Evolutionary conservation across 2,329 filamentous ascomycete genomes (phyloP).

Genomic region (Alternaria triticina): DNA sequence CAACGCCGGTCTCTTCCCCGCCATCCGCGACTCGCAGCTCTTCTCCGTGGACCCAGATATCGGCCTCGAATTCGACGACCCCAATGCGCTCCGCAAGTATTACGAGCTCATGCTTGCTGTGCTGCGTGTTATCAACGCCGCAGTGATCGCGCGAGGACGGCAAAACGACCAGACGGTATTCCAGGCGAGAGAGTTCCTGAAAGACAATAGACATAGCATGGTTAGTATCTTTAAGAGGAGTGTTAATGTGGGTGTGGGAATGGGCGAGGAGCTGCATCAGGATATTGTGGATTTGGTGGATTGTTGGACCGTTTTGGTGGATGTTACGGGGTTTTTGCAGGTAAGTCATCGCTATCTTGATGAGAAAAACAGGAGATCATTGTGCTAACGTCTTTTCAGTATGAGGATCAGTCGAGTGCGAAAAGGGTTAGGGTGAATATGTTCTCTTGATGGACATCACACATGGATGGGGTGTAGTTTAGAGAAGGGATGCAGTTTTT

Average conservation of each 20-base stretch:
- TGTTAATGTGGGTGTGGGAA: conserved; percentile 70
- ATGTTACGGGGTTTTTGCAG: conserved; percentile 83
- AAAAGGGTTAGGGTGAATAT: conserved; percentile 30
- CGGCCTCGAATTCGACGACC: conserved; percentile 75
- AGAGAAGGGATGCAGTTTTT: not conserved
- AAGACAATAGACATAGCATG: conserved; percentile 82
- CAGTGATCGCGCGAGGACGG: conserved; percentile 79
- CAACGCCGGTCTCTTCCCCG: conserved; percentile 84
- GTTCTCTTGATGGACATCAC: conserved; percentile 19
- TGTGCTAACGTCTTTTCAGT: conserved; percentile 30
- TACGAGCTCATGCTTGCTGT: conserved; percentile 83
- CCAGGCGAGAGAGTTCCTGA: conserved; percentile 80
- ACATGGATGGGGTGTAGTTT: not conserved
- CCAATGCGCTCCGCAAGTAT: conserved; percentile 76
- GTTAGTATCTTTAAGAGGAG: conserved; percentile 89
- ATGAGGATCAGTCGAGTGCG: conserved; percentile 35
- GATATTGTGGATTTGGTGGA: conserved; percentile 80
- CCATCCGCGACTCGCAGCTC: conserved; percentile 80
- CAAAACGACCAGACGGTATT: conserved; percentile 76
- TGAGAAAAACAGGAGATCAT: too few relatives aligned
- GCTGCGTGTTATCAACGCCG: conserved; percentile 80
- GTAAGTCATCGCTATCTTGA: too few relatives aligned
- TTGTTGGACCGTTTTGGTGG: conserved; percentile 81
- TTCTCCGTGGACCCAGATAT: conserved; percentile 93
- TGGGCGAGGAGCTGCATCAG: conserved; percentile 64